Evolutionary conservation across 176 grass and related monocot species (phyloP).

Genomic region (Oryza glaberrima): DNA sequence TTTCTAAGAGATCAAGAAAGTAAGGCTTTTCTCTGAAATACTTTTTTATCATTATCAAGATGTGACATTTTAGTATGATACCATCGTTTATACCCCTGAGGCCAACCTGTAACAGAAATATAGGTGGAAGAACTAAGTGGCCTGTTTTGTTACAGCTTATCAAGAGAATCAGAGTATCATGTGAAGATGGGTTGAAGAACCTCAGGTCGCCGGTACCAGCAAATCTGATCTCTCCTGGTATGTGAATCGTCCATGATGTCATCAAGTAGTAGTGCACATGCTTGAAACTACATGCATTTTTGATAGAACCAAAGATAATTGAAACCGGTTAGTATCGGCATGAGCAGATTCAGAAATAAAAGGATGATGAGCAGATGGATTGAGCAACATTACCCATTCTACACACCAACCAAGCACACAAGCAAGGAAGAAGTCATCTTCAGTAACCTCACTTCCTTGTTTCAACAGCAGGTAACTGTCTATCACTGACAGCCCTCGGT

Average conservation of each 20-base stretch:
- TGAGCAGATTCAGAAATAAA: background rate
- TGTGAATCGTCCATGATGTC: slow-evolving; percentile 67
- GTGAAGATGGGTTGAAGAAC: slow-evolving; percentile 31
- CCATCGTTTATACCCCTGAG: slow-evolving; percentile 62
- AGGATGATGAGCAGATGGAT: background rate
- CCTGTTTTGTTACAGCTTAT: background rate
- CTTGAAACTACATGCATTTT: slow-evolving; percentile 59
- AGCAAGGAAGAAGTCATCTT: slow-evolving; percentile 46
- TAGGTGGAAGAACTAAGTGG: background rate
- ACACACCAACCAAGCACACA: slow-evolving; percentile 54
- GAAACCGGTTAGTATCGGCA: background rate
- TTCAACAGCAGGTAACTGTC: slow-evolving; percentile 47
- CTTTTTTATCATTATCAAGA: slow-evolving; percentile 37
- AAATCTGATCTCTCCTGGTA: slow-evolving; percentile 63
- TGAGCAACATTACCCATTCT: slow-evolving; percentile 40
- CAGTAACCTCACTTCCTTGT: slow-evolving; percentile 40
- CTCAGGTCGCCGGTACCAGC: slow-evolving; percentile 59
- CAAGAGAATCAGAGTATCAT: background rate
- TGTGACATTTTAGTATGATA: slow-evolving; percentile 59
- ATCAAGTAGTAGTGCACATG: slow-evolving; percentile 63
- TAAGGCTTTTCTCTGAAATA: slow-evolving; percentile 56
- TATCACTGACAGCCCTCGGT: slow-evolving; percentile 46
- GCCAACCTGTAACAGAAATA: slow-evolving; percentile 43
- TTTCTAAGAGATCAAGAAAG: slow-evolving; percentile 47
- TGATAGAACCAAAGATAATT: background rate